Evolutionary conservation across 1,139 yeast species (phyloP).

Genomic region (Nakaseomyces nivariensis): DNA sequence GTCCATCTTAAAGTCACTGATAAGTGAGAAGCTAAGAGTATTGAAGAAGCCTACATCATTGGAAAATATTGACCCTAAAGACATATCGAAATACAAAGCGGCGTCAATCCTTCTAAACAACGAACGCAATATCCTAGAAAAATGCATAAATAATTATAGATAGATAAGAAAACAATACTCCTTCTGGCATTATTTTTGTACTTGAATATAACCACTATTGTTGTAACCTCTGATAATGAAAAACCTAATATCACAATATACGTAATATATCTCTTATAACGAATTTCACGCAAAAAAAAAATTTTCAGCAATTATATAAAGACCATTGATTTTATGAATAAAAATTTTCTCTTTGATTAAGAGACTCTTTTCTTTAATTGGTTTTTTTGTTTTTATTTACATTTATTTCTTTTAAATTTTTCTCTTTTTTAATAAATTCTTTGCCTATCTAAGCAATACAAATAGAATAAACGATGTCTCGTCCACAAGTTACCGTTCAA

Average conservation of each 20-base stretch:
- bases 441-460: neutral
- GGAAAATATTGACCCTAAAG: neutral
- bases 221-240: neutral
- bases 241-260: neutral
- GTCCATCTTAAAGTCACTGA: neutral
- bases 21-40: neutral
- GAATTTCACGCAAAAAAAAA: neutral
- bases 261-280: neutral
- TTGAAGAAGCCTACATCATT: neutral
- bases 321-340: neutral
- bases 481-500: constrained; percentile 97
- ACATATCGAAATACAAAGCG: neutral
- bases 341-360: neutral
- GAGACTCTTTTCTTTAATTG: no score
- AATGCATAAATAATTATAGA: neutral
- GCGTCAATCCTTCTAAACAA: neutral
- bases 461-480: constrained; percentile 46
- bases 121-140: neutral
- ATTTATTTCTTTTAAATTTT: neutral
- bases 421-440: neutral
- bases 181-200: neutral
- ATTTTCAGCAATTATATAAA: neutral
- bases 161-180: neutral
- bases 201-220: neutral
- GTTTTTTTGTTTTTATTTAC: neutral